Base-by-base conservation (phyloP, 371 early-diverging fungal genomes). In the Mucor velutinosus region DNA sequence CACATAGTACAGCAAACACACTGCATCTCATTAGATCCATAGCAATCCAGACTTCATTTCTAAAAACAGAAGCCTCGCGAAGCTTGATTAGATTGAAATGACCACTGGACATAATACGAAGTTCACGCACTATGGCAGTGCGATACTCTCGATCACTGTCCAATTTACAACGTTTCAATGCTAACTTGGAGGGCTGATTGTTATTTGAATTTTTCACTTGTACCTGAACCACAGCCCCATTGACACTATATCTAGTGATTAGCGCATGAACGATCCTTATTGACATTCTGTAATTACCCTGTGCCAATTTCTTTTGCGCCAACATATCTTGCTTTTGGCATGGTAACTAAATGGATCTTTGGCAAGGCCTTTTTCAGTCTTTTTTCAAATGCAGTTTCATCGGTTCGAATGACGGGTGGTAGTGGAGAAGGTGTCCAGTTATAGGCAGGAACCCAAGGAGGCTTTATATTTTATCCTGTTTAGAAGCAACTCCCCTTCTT, bases 11-110 rank as follows among this genome's bases (percentile, higher is more conserved):
- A 11, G 77, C 75, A 78, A 83, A 83, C 0, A 83, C 84, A 58
- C 76, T 75, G 37, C 84, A 83, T 37, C 63, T 68, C 81, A 81
- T 81, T 1, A 83, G 66, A 73, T 83, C 84, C 84, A 83, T 83
- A 25, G 80, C 78, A 15, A 83, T 83, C 81, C 81, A 83, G 7
- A 83, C 75, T 56, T 79, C 80, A 30, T 75, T 74, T 33, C 69
- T 71, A 56, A 66, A 76, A 7, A 80, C 63, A 5, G 81, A 63
- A 10, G 71, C 77, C 56, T 83, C 84, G 32, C 76, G 64, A 7
- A 81, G 66, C 30, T 71, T 75, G 49, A 83, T 83, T 4, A 83
- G 62, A 66, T 83, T 81, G 15, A 51, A 29, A 71, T 83, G 81
- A 10, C 77, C 80, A 43, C 62, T 74, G 21, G 81, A 75, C 84